Percentiles rank a stretch among this genome's conserved stretches.
Evolutionary conservation across 768 basidiomycete species (phyloP).

Genomic region (Naganishia vaughanmartiniae): DNA sequence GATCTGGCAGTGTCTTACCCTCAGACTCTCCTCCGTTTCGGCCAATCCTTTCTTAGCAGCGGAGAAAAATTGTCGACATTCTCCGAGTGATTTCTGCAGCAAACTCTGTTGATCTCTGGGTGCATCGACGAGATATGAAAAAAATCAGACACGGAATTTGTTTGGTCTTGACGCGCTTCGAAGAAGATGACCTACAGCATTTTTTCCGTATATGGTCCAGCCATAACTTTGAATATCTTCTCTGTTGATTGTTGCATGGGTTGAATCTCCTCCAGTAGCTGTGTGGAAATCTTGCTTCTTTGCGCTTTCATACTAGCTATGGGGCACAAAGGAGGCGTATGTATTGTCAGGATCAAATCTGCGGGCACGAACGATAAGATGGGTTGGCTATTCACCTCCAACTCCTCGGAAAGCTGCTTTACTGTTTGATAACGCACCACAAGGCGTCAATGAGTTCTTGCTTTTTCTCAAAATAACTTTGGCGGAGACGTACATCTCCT

Average conservation of each 20-base stretch:
- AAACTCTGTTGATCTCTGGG: conserved; percentile 15
- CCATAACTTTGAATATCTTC: conserved; percentile 11
- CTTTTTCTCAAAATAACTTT: not conserved
- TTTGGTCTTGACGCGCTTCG: not conserved
- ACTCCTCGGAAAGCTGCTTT: not conserved
- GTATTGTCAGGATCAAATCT: not conserved
- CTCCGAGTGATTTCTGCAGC: conserved; percentile 7
- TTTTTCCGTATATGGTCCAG: not conserved
- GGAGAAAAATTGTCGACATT: not conserved
- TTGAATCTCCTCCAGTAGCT: not conserved
- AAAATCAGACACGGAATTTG: not conserved
- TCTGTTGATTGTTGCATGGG: conserved; percentile 11
- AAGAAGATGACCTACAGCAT: not conserved
- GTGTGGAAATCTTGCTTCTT: not conserved
- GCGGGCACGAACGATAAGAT: too few species aligned
- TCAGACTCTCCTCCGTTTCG: not conserved
- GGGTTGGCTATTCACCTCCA: not conserved
- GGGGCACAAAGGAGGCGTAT: not conserved
- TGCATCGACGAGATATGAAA: not conserved
- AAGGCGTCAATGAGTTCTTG: not conserved
- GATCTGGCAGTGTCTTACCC: not conserved
- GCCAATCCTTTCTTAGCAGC: not conserved
- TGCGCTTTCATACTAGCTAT: conserved; percentile 1
- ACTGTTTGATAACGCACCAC: not conserved
- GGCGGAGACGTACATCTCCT: not conserved